Evolutionary conservation across 306 rosid species (phyloP), one percentile per base, ranked within the genome.

Genomic region (Arachis stenosperma): DNA sequence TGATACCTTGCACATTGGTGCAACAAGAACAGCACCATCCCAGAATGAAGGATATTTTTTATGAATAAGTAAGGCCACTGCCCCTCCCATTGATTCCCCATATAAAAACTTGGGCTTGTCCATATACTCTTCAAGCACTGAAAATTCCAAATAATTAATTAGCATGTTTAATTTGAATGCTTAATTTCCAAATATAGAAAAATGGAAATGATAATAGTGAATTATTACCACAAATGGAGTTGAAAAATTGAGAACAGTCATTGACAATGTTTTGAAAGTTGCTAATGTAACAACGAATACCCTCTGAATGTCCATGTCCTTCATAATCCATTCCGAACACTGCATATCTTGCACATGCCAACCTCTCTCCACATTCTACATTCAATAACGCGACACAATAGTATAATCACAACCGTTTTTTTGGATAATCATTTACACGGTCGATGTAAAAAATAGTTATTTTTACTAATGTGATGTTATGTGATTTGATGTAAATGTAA

Each of bases 61-160:
- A 81, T 94, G 99, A 74, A 94, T 68, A 3, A 89, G 58, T 40
- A 94, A 70, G 71, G 89, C 55, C 50, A 91, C 96, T 7, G 93
- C 90, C 33, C 96, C 99, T 71, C 99, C 99, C 99, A 91, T 94
- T 44, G 99, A 89, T 58, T 94, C 99, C 55, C 99, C 97, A 50
- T 89, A 91, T 81, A 94, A 84, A 83, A 89, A 89, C 82, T 82
- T 88, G 54, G 78, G 40, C 72, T 85, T 94, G 55, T 70, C 79
- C 53, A 44, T 78, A 76, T 82, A 89, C 50, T 84, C 90, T 41
- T 73, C 81, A 61, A 80, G 76, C 43, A 53, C 99, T 94, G 84
- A 43, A 6, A 68, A 36, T 58, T 37, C 36, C 22, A 2, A 64
- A 12, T 11, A 1, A 48, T 0, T 48, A n/a, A 48, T 11, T 48